phyloP scores from a whole-genome alignment of 768 basidiomycete species.

The Russula lepida region DNA sequence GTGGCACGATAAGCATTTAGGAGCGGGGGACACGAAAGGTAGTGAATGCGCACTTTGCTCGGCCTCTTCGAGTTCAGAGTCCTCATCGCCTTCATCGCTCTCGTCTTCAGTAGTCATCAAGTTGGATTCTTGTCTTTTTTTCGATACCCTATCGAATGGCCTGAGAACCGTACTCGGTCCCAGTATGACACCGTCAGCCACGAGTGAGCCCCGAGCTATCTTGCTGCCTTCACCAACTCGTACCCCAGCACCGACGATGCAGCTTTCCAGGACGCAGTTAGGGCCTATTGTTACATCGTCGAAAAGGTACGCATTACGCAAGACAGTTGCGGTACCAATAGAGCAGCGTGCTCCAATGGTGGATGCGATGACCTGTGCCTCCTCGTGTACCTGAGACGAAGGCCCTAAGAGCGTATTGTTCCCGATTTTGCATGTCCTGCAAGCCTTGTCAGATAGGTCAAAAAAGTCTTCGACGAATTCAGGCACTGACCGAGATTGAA shows the following conservation, averaged over 20 bases:
- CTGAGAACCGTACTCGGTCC: slow-evolving; percentile 61
- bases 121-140: slow-evolving; percentile 28
- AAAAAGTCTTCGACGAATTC: not conserved
- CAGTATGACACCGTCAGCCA: slow-evolving; percentile 74
- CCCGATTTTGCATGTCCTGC: slow-evolving; percentile 77
- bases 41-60: slow-evolving; percentile 42
- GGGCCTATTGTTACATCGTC: slow-evolving; percentile 67
- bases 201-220: slow-evolving; percentile 68
- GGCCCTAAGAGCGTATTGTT: slow-evolving; percentile 83
- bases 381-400: slow-evolving; percentile 54
- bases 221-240: slow-evolving; percentile 54
- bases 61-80: slow-evolving; percentile 57
- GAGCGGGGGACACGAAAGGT: not conserved
- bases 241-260: slow-evolving; percentile 78
- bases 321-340: slow-evolving; percentile 61
- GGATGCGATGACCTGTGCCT: slow-evolving; percentile 58
- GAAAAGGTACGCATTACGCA: slow-evolving; percentile 77
- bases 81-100: slow-evolving; percentile 22
- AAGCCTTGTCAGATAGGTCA: not conserved
- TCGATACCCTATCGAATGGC: slow-evolving; percentile 70
- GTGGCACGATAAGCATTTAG: not conserved
- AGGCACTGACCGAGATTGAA: slow-evolving; percentile 65
- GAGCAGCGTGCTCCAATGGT: slow-evolving; percentile 71
- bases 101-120: slow-evolving; percentile 26
- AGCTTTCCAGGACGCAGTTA: slow-evolving; percentile 60